Percentiles rank a stretch among this genome's conserved stretches.
phyloP scores from a whole-genome alignment of 371 early-diverging fungal species.

The Phascolomyces articulosus region DNA sequence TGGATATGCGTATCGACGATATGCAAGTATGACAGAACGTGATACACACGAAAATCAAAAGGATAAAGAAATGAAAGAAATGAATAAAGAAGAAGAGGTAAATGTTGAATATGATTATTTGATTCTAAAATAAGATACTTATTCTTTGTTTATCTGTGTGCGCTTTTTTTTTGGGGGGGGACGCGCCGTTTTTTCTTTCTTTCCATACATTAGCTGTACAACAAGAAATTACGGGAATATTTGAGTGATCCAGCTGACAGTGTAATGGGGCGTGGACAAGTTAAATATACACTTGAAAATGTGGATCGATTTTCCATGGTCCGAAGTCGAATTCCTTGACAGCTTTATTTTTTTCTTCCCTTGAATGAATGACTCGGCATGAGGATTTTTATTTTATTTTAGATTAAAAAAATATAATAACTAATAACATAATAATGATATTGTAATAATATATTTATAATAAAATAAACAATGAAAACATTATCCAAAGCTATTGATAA shows the following conservation, averaged over 20 bases:
- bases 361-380: too few species aligned
- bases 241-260: conserved; percentile 46
- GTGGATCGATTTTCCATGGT: conserved; percentile 92
- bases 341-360: background rate
- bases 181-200: too few species aligned
- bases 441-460: too few species aligned
- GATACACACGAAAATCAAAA: conserved; percentile 50
- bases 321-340: conserved; percentile 85
- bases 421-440: too few species aligned
- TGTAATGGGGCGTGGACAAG: conserved; percentile 35
- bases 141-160: too few species aligned
- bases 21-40: conserved; percentile 62
- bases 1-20: conserved; percentile 69
- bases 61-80: conserved; percentile 50
- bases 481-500: too few species aligned
- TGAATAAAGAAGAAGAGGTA: conserved; percentile 65
- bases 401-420: too few species aligned
- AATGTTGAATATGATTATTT: conserved; percentile 9
- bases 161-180: too few species aligned
- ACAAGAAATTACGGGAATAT: conserved; percentile 23
- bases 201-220: conserved; percentile 34
- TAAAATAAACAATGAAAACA: too few species aligned
- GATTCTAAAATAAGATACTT: too few species aligned
- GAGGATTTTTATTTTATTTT: too few species aligned
- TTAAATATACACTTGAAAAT: conserved; percentile 74